Evolutionary conservation across 2,329 filamentous ascomycete species (phyloP).

Genomic region (Talaromyces sp.): DNA sequence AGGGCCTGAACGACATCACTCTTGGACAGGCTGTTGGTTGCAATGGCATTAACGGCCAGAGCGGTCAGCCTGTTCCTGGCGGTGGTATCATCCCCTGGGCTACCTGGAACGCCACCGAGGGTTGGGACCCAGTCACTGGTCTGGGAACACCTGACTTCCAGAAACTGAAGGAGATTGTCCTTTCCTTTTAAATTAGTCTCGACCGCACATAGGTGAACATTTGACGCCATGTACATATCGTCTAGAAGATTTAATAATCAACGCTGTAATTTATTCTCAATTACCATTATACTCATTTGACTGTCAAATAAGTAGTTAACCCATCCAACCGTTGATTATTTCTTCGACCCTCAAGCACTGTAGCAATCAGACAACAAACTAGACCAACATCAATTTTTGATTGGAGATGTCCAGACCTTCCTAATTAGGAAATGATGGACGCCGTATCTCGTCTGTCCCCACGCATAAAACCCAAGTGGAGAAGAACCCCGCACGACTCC

Average conservation of each 20-base stretch:
- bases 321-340: no score
- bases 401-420: neutral
- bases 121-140: slow-evolving; percentile 31
- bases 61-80: slow-evolving; percentile 15
- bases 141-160: slow-evolving; percentile 25
- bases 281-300: neutral
- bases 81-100: slow-evolving; percentile 22
- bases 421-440: neutral
- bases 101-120: slow-evolving; percentile 26
- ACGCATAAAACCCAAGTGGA: neutral
- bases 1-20: slow-evolving; percentile 47
- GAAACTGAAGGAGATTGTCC: slow-evolving; percentile 10
- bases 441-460: neutral
- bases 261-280: neutral
- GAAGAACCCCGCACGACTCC: neutral
- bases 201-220: neutral
- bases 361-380: neutral
- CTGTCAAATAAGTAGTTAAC: neutral
- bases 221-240: neutral
- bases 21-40: slow-evolving; percentile 32
- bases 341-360: no score
- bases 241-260: neutral
- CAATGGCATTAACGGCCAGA: slow-evolving; percentile 28
- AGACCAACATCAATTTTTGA: neutral
- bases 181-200: slow-evolving; percentile 20